phyloP scores from a whole-genome alignment of 192 early-diverging fungal genomes.

The Rhizoclosmatium sp. region DNA sequence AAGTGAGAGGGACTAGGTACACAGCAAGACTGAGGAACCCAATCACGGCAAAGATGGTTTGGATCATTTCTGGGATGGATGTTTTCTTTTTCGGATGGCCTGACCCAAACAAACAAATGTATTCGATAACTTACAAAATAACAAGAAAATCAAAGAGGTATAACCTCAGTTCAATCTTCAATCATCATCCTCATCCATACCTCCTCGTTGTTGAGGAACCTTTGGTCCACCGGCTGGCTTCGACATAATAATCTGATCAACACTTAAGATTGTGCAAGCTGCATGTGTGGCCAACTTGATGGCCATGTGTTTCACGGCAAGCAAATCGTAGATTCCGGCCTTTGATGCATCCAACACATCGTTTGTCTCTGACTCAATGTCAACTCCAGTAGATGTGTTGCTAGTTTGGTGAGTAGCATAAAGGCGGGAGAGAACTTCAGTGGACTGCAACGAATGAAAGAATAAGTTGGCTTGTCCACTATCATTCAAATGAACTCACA shows the following conservation, averaged over 20 bases:
- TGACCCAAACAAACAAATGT: background rate
- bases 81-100: background rate
- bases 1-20: slow-evolving; percentile 9
- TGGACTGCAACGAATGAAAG: slow-evolving; percentile 53
- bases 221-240: slow-evolving; percentile 95
- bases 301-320: slow-evolving; percentile 87
- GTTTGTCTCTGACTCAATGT: slow-evolving; percentile 79
- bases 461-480: background rate
- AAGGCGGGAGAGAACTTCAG: slow-evolving; percentile 88
- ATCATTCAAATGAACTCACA: slow-evolving; percentile 47
- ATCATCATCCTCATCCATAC: slow-evolving; percentile 24
- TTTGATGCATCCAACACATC: slow-evolving; percentile 79
- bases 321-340: slow-evolving; percentile 79
- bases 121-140: background rate
- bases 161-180: background rate
- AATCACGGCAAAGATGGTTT: slow-evolving; percentile 20
- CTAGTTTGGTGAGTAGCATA: slow-evolving; percentile 88
- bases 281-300: slow-evolving; percentile 90
- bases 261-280: slow-evolving; percentile 91
- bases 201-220: slow-evolving; percentile 41
- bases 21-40: slow-evolving; percentile 5
- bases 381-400: slow-evolving; percentile 74
- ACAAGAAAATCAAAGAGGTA: background rate
- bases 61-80: background rate
- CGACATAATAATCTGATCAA: slow-evolving; percentile 99